Conservation (phyloP, 2,329 filamentous ascomycete species). For the Fusarium sp. region DNA sequence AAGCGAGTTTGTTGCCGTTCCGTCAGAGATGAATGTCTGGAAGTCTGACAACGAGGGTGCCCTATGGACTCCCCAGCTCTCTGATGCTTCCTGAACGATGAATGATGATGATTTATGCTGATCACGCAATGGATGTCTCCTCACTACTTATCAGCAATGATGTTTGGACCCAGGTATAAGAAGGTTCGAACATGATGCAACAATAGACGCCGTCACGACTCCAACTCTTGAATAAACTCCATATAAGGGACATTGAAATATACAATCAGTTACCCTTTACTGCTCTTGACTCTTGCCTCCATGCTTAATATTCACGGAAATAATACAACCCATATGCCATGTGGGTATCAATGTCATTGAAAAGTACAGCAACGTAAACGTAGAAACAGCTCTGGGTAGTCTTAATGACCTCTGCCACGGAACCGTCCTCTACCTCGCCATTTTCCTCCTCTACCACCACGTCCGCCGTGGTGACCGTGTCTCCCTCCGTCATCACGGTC, state of each 20-base stretch:
- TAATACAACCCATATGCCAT: not conserved
- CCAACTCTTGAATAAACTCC: conserved; percentile 38
- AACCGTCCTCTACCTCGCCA: conserved; percentile 55
- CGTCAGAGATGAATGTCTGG: conserved; percentile 55
- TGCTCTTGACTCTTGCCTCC: conserved; percentile 3
- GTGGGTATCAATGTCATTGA: conserved; percentile 32
- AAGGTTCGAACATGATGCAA: conserved; percentile 40
- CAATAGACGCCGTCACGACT: conserved; percentile 49
- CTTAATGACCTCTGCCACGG: conserved; percentile 50
- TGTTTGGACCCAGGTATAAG: conserved; percentile 41
- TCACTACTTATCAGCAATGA: conserved; percentile 35
- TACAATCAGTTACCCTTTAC: conserved; percentile 17
- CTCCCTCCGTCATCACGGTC: conserved; percentile 46
- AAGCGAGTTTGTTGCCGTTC: conserved; percentile 64
- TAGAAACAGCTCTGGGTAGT: not conserved
- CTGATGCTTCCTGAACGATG: conserved; percentile 38
- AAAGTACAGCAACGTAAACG: conserved; percentile 13
- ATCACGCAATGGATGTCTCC: conserved; percentile 21
- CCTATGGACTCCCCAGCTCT: conserved; percentile 56
- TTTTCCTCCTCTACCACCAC: conserved; percentile 51
- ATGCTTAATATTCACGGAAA: not conserved
- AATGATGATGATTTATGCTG: conserved; percentile 23
- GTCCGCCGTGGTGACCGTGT: conserved; percentile 47
- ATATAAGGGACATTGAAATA: conserved; percentile 10
- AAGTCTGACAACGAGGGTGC: conserved; percentile 56